Base-by-base conservation (phyloP, 352 stramenopile genomes). In the Pythium aristosporum region DNA sequence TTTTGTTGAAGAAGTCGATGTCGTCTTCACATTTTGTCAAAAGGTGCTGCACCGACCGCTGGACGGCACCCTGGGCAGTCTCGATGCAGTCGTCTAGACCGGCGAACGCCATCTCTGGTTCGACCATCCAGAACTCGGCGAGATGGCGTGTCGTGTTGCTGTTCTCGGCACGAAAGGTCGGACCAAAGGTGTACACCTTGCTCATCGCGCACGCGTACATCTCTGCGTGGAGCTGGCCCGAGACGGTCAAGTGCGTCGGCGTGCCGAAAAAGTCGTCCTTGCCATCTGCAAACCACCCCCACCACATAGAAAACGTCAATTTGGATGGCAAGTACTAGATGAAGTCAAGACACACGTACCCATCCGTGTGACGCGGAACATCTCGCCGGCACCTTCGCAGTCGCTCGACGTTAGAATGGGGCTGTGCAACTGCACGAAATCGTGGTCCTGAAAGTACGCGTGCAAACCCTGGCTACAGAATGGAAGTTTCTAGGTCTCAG, bases 161-260 rank as follows among this genome's bases (percentile, higher is more conserved):
- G 82, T 99, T 99, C 75, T 99, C 97, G 0, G 98, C 98, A 32
- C 97, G 90, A 73, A 99, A 99, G 2, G 98, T 99, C 32, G 98
- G 98, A 2, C 97, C 98, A 73, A 99, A 99, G 1, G 97, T 99
- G 79, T 99, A 99, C 46, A 99, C 91, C 72, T 99, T 98, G 67
- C 96, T 95, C 55, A 99, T 71, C 9, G 96, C 96, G 66, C 85
- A 98, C 12, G 97, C 97, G 66, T 99, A 98, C 55, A 98, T 98
- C 75, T 99, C 98, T 18, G 77, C 96, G 47, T 97, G 95, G 9
- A 99, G 77, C 74, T 99, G 96, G 10, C 89, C 91, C 9, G 88
- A 97, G 2, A 97, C 91, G 2, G 88, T 97, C 50, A 97, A 76
- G 63, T 91, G 95, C 2, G 96, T 92, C 10, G 89, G 87, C 36